Evolutionary conservation across 2,329 filamentous ascomycete genomes (phyloP), one percentile per base, ranked within the genome.

Genomic region (Calonectria pteridis): DNA sequence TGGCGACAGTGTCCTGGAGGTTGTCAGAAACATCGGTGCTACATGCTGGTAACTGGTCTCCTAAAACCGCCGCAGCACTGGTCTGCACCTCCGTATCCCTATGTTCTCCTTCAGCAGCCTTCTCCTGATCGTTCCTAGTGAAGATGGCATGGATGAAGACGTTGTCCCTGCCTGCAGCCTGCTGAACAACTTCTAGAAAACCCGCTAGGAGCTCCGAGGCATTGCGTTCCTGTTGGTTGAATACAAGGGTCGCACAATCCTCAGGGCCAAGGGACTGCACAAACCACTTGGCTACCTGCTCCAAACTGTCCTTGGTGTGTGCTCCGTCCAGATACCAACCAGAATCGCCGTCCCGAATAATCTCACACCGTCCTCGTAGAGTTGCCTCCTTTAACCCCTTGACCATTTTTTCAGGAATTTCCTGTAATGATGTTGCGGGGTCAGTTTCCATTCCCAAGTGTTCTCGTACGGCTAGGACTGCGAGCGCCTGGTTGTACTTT

Each of bases 181-280:
- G 83, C 80, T 67, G 64, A 14, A 94, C 85, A 3, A 90, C 91
- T 13, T 86, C 82, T 70, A 95, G 87, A 2, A 98, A 86, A 0
- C 88, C 89, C 37, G 85, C 85, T 3, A 96, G 89, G 1, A 97
- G 88, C 20, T 89, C 87, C 5, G 87, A 85, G 6, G 94, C 94
- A 80, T 98, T 93, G 37, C 95, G 91, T 13, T 95, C 95, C 81
- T 98, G 95, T 84, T 98, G 96, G 84, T 98, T 98, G 88, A 98
- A 98, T 62, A 98, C 89, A 58, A 98, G 86, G 0, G 94, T 87
- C 55, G 87, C 84, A 31, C 76, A 67, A 10, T 82, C 81, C 0
- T 75, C 72, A 0, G 75, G 50, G 10, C 71, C 81, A n/a, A 89
- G 80, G 62, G 88, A 85, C 10, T 84, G 85, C 2, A 90, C 90